These are phyloP conservation scores for Trichoderma asperelloides DNA, from an alignment of 495 filamentous ascomycete genomes.

Conservation along the genomic window DNA sequence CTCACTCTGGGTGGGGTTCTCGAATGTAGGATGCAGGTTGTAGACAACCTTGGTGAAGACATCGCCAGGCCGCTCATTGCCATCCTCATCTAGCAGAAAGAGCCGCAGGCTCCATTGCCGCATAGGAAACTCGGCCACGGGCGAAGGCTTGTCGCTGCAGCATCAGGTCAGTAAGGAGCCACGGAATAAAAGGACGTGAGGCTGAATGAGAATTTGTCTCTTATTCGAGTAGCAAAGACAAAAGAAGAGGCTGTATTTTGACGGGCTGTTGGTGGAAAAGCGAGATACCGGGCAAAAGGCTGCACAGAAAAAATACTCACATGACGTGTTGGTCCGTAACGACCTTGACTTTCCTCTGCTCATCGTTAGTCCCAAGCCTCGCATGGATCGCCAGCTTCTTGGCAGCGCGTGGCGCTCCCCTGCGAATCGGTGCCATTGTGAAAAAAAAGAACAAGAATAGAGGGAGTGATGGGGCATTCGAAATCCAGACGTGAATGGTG, in stretches of 20 bases:
- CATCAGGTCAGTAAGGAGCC: constrained; percentile 13
- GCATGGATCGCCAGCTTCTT: background rate
- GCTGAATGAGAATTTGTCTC: too few relatives aligned
- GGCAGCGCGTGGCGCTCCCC: background rate
- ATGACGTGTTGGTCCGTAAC: constrained; percentile 9
- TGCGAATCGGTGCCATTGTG: constrained; percentile 1
- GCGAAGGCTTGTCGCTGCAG: constrained; percentile 56
- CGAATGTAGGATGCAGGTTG: constrained; percentile 89
- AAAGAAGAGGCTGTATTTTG: background rate
- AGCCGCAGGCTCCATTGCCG: constrained; percentile 64
- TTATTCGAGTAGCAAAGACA: background rate
- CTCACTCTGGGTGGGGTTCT: constrained; percentile 73
- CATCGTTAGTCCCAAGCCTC: background rate
- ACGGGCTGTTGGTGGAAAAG: background rate
- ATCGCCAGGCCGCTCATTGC: constrained; percentile 63
- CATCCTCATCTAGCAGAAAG: constrained; percentile 49
- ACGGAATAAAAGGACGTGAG: too few relatives aligned
- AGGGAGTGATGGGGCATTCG: background rate
- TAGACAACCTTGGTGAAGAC: constrained; percentile 89
- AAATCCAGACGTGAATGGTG: background rate
- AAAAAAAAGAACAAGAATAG: background rate
- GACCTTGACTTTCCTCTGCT: constrained; percentile 10
- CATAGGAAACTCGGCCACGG: constrained; percentile 83
- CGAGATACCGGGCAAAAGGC: background rate
- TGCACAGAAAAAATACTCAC: constrained; percentile 2